Evolutionary conservation across 345 rosid species (phyloP).

Genomic region (Camelina hispida): DNA sequence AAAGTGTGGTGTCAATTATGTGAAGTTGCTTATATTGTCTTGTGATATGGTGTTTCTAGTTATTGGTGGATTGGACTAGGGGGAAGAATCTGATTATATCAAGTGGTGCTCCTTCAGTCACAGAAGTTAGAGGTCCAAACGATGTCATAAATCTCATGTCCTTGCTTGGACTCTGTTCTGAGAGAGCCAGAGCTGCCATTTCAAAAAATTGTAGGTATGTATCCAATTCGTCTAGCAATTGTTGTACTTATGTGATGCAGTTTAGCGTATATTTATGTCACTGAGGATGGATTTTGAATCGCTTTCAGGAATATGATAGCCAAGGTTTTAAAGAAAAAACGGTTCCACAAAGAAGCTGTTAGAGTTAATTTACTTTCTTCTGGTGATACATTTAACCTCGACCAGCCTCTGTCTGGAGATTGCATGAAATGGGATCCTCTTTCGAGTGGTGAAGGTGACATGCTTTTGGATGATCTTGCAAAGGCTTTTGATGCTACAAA

Average conservation of each 20-base stretch:
- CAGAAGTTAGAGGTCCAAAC: constrained; percentile 83
- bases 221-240: background rate
- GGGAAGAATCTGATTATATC: constrained; percentile 83
- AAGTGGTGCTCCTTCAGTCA: constrained; percentile 73
- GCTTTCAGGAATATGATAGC: constrained; percentile 63
- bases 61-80: constrained; percentile 81
- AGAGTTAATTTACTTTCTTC: constrained; percentile 62
- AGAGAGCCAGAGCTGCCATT: constrained; percentile 74
- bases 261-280: background rate
- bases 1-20: background rate
- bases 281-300: constrained; percentile 12
- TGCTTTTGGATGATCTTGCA: constrained; percentile 68
- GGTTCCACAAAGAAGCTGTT: constrained; percentile 74
- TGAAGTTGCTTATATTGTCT: background rate
- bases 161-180: constrained; percentile 74
- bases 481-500: constrained; percentile 58
- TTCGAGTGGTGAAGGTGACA: constrained; percentile 90
- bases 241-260: constrained; percentile 14
- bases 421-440: constrained; percentile 85
- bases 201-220: constrained; percentile 85
- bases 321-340: constrained; percentile 68
- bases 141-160: constrained; percentile 78
- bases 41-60: constrained; percentile 48
- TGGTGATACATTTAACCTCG: constrained; percentile 46
- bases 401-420: constrained; percentile 51